A percentile compares a stretch with the other conserved stretches of the same genome.
Evolutionary conservation across 192 early-diverging fungal species (phyloP).

Genomic region (Linnemannia zychae): DNA sequence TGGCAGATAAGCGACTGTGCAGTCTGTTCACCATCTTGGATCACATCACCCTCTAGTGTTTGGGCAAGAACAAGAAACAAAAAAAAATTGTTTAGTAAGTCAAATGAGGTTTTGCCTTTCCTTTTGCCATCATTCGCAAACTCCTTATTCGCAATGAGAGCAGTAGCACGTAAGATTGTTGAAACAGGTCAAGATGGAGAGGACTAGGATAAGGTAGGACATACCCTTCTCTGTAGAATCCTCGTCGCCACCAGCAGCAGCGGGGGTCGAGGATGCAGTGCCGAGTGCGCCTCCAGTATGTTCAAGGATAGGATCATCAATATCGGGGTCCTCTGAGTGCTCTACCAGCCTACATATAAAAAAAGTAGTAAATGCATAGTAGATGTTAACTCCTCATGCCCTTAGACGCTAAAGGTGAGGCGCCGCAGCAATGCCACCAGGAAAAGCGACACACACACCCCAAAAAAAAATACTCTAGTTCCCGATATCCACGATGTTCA

Average conservation of each 20-base stretch:
- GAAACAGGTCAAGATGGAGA: too few species aligned
- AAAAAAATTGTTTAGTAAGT: background rate
- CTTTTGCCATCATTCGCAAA: background rate
- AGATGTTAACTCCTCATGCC: background rate
- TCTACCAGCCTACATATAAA: slow-evolving; percentile 75
- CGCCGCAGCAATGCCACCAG: background rate
- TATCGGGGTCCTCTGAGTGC: slow-evolving; percentile 81
- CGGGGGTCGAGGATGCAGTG: slow-evolving; percentile 20
- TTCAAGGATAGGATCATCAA: slow-evolving; percentile 64
- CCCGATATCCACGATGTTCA: background rate
- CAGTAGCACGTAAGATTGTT: too few species aligned
- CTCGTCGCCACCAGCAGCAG: slow-evolving; percentile 23
- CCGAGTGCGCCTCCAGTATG: slow-evolving; percentile 54
- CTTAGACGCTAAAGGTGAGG: background rate
- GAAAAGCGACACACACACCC: background rate
- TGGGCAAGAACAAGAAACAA: slow-evolving; percentile 2
- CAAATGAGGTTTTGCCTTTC: background rate
- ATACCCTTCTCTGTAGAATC: slow-evolving; percentile 51
- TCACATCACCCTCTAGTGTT: slow-evolving; percentile 69
- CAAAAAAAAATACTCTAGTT: background rate
- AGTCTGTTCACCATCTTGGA: slow-evolving; percentile 78
- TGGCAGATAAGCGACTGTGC: slow-evolving; percentile 86
- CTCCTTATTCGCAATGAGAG: too few species aligned
- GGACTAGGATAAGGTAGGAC: background rate
- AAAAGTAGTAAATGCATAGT: background rate